Evolutionary conservation across 148 eudicot genomes (phyloP).

Genomic region (Vaccinium vitisidaea): DNA sequence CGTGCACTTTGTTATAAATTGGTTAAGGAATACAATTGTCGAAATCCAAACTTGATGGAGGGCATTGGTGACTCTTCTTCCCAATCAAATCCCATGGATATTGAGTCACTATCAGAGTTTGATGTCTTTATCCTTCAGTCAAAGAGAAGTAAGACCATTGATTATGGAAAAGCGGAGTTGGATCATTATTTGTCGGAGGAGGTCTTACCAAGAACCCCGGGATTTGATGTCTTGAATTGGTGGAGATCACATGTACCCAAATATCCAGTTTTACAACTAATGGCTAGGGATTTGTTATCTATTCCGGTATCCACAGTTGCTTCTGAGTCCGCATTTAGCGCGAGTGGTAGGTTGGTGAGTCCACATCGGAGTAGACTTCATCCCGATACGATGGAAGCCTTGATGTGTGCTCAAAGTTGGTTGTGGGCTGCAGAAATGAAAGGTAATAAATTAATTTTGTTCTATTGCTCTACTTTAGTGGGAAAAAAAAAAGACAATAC

Average conservation of each 20-base stretch:
- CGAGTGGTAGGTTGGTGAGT: background rate
- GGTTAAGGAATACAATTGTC: too few species aligned
- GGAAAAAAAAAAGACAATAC: too few species aligned
- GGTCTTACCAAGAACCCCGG: background rate
- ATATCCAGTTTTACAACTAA: background rate
- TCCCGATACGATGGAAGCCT: background rate
- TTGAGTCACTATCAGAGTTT: too few species aligned
- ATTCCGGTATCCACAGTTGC: background rate
- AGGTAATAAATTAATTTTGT: too few species aligned
- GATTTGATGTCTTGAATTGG: background rate
- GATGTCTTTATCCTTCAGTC: too few species aligned
- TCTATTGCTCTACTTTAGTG: too few species aligned
- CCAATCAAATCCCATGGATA: too few species aligned
- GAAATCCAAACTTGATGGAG: too few species aligned
- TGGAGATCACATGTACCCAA: background rate
- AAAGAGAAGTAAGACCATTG: too few species aligned
- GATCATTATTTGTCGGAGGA: background rate
- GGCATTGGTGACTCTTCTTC: too few species aligned
- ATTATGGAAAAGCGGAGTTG: too few species aligned
- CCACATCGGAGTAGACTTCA: slow-evolving; percentile 8
- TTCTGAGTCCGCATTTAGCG: background rate
- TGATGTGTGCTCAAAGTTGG: slow-evolving; percentile 3
- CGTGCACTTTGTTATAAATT: too few species aligned
- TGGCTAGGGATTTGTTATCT: background rate
- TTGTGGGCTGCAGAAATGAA: background rate